Evolutionary conservation across 2,329 filamentous ascomycete species (phyloP), one percentile per base, ranked within the genome.

Genomic region (Cadophora gregata): DNA sequence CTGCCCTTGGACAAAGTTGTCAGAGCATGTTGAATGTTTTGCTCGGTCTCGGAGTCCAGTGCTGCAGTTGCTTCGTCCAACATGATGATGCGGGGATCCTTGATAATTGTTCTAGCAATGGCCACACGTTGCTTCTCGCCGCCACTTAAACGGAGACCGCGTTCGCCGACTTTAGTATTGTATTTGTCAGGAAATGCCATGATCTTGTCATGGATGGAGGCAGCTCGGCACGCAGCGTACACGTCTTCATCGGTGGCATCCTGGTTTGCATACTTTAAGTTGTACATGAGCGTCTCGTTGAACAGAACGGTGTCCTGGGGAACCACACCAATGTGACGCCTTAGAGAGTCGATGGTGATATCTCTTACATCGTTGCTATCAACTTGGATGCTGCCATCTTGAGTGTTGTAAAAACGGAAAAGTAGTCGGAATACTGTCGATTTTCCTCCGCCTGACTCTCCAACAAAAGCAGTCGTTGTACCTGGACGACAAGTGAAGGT

Each of bases 291-390:
- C 0, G 91, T 91, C 78, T 97, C 94, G 77, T 97, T 97, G 85
- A 97, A 97, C 53, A 97, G 83, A 6, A 97, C 92, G 4, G 95
- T 97, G 75, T 99, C 96, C 78, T 99, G 96, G 0, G 96, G 96
- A 7, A 99, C 96, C 51, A 99, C 95, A 27, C 96, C 96, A 75
- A 99, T 97, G 77, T 94, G 91, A 67, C 87, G 86, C 72, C 96
- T 89, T 64, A 99, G 84, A n/a, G 93, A 97, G 79, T 97, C 93
- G 73, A 98, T 97, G 1, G 93, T 97, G 67, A 97, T 82, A 71
- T 93, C 89, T 77, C 92, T 88, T 59, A 97, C 92, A 76, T 97
- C 88, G 67, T 89, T 86, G 8, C 91, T 93, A 76, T 98, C 96
- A 63, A 99, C 83, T 75, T 90, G 87, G 65, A 98, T 97, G 75